Percentiles rank a stretch among this genome's conserved stretches.
Evolutionary conservation across 768 basidiomycete genomes (phyloP).

Genomic region (Hygrophoropsis aurantiaca): DNA sequence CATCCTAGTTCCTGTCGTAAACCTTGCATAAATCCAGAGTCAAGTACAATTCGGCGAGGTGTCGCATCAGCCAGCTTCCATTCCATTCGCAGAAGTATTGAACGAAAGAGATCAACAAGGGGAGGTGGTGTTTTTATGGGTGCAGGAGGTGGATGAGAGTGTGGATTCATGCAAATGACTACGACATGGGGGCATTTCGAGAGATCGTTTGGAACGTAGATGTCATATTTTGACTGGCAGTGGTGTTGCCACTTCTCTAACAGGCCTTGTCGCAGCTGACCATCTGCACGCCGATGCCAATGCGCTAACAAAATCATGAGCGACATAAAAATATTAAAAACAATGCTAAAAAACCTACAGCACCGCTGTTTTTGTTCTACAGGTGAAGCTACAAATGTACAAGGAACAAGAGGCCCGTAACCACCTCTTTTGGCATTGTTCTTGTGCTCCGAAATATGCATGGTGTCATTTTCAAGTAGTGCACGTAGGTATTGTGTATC

Average conservation of each 20-base stretch:
- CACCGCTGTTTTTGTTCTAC: conserved; percentile 16
- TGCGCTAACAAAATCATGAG: conserved; percentile 6
- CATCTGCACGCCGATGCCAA: conserved; percentile 17
- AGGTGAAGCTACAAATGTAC: conserved; percentile 12
- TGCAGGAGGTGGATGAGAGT: conserved; percentile 3
- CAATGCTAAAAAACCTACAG: conserved; percentile 12
- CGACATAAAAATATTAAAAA: background rate
- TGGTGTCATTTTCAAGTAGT: conserved; percentile 7
- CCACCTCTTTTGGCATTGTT: conserved; percentile 4
- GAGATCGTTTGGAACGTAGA: conserved; percentile 10
- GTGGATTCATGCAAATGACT: conserved; percentile 11
- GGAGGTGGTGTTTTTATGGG: conserved; percentile 7
- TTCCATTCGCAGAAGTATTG: conserved; percentile 13
- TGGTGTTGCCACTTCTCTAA: conserved; percentile 4
- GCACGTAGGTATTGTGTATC: conserved; percentile 20
- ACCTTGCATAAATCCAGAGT: conserved; percentile 19
- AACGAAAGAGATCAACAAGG: conserved; percentile 8
- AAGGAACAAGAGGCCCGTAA: conserved; percentile 22
- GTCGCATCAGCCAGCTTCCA: conserved; percentile 31
- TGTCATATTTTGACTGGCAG: background rate
- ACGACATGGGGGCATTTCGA: conserved; percentile 7
- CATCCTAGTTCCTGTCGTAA: conserved; percentile 15
- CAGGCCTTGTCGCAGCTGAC: conserved; percentile 10
- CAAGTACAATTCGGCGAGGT: conserved; percentile 20
- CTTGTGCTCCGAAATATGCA: conserved; percentile 1